Evolutionary conservation across 257 asterid species (phyloP).

Genomic region (Parsonsia alboflavescens): DNA sequence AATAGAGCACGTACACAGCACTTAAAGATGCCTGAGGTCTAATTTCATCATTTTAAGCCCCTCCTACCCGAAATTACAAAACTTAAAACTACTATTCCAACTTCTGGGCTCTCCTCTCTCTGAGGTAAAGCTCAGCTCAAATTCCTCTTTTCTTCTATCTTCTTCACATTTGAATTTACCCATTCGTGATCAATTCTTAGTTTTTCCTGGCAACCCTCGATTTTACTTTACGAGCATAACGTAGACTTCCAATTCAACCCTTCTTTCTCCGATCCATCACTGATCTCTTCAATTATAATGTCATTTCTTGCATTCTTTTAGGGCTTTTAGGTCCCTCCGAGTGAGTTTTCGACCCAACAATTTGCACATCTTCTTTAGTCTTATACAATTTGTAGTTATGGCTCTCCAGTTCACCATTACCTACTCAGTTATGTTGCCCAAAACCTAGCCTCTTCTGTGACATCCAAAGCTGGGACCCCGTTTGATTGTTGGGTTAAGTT

Average conservation of each 20-base stretch:
- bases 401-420: slow-evolving; percentile 76
- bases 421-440: slow-evolving; percentile 71
- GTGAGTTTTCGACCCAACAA: slow-evolving; percentile 18
- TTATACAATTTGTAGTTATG: slow-evolving; percentile 43
- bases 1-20: too few relatives aligned
- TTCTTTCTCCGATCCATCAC: slow-evolving; percentile 8
- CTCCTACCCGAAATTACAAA: too few relatives aligned
- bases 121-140: slow-evolving; percentile 6
- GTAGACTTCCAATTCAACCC: slow-evolving; percentile 12
- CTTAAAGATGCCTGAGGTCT: too few relatives aligned
- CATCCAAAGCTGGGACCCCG: slow-evolving; percentile 36
- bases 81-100: too few relatives aligned
- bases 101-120: slow-evolving; percentile 8
- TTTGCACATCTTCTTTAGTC: slow-evolving; percentile 33
- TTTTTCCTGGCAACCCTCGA: not conserved
- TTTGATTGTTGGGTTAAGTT: slow-evolving; percentile 44
- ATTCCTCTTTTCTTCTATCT: too few relatives aligned
- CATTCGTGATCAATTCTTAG: not conserved
- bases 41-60: too few relatives aligned
- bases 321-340: slow-evolving; percentile 25
- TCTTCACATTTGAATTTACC: not conserved
- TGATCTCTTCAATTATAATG: slow-evolving; percentile 17
- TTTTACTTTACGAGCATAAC: not conserved
- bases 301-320: slow-evolving; percentile 14
- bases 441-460: slow-evolving; percentile 47